Evolutionary conservation across 495 filamentous ascomycete species (phyloP).

Genomic region (Podospora pseudopauciseta): DNA sequence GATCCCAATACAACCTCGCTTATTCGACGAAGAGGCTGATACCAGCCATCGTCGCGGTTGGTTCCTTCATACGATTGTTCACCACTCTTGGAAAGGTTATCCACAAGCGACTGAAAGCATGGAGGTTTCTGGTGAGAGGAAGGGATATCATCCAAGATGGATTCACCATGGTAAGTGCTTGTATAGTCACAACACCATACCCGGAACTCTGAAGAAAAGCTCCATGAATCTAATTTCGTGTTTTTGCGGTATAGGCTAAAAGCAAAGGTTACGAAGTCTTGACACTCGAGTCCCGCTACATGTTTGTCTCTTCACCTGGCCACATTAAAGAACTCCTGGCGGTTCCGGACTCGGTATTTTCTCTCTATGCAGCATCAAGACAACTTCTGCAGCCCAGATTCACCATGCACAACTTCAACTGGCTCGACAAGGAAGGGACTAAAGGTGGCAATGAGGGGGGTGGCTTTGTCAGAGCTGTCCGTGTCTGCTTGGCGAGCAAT

Average conservation of each 20-base stretch:
- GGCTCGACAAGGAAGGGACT: not conserved
- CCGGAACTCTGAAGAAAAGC: too few species aligned
- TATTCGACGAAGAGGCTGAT: too few species aligned
- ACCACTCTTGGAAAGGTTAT: too few species aligned
- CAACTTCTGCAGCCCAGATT: conserved; percentile 9
- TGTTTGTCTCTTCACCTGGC: not conserved
- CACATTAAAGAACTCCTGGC: not conserved
- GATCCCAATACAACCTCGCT: too few species aligned
- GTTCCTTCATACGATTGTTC: too few species aligned
- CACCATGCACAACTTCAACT: conserved; percentile 8
- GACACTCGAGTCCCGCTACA: not conserved
- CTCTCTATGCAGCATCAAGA: not conserved
- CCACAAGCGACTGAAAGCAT: not conserved
- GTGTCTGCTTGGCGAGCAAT: not conserved
- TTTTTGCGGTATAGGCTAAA: not conserved
- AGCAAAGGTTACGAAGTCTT: not conserved
- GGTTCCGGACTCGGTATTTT: not conserved
- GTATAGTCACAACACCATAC: too few species aligned
- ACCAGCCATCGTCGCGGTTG: too few species aligned
- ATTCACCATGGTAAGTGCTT: not conserved
- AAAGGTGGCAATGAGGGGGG: not conserved
- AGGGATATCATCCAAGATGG: not conserved
- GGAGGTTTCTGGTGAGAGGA: not conserved
- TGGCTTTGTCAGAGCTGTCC: not conserved
- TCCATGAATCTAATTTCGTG: too few species aligned